Evolutionary conservation across 1,284 basidiomycete species (phyloP).

Genomic region (Crucibulum cyathiforme): DNA sequence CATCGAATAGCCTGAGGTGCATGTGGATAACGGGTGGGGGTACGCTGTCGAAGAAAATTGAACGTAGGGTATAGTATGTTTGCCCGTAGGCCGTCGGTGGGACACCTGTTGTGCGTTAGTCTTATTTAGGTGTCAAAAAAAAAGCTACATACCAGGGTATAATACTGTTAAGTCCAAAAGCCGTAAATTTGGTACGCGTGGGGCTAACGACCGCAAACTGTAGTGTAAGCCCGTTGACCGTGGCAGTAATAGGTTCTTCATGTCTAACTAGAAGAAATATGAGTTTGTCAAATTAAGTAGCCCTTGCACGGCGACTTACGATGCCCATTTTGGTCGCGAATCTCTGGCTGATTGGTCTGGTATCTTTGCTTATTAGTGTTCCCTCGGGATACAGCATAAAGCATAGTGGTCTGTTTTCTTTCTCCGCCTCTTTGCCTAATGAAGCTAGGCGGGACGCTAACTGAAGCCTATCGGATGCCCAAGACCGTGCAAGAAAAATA

Average conservation of each 20-base stretch:
- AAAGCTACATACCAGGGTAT: conserved; percentile 72
- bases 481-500: conserved; percentile 83
- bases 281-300: neutral
- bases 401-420: conserved; percentile 74
- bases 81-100: conserved; percentile 79
- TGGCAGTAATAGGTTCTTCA: conserved; percentile 82
- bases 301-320: conserved; percentile 52
- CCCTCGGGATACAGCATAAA: conserved; percentile 94
- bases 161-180: conserved; percentile 90
- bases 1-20: conserved; percentile 81
- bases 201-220: conserved; percentile 80
- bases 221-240: conserved; percentile 91
- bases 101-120: conserved; percentile 53
- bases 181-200: conserved; percentile 78
- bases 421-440: conserved; percentile 64
- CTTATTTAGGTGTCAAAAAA: neutral
- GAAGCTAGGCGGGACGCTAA: conserved; percentile 65
- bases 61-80: conserved; percentile 85
- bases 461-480: conserved; percentile 79
- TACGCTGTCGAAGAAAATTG: conserved; percentile 84
- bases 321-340: conserved; percentile 85
- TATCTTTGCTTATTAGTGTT: conserved; percentile 85
- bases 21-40: conserved; percentile 89
- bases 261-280: conserved; percentile 64
- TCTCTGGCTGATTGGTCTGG: conserved; percentile 81